Base-by-base conservation (phyloP, 2,329 filamentous ascomycete genomes). In the Fusarium sp. region DNA sequence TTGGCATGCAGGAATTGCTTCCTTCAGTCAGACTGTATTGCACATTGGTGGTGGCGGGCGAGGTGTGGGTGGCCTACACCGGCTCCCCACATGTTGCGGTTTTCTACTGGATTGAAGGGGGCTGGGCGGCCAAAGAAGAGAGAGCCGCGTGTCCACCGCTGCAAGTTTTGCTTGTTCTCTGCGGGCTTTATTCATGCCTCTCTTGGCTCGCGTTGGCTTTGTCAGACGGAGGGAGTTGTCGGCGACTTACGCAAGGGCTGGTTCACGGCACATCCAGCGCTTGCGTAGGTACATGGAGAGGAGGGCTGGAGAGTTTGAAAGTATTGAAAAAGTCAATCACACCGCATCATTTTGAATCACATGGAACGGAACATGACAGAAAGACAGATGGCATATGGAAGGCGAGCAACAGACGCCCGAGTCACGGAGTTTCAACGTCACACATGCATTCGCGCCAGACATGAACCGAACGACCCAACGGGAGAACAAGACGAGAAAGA, bases 401-500 rank as follows among this genome's bases (percentile, higher is more conserved):
- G 27, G 58, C 67, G 45, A 42, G 31, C 35, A 63, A 64, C 58
- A 56, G 65, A 38, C 47, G 65, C 40, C 50, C 38, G 63, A 70
- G 60, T 75, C 42, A 33, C 42, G 47, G 61, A 75, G 52, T 70
- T 50, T 68, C 52, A 65, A 35, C 66, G 69, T 73, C 71, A 71
- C 71, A 54, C 71, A 74, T 74, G 71, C 71, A 71, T 74, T 74
- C 68, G 71, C 64, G 71, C 57, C 71, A 74, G 14, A 68, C 45
- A 33, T 54, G 52, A 63, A 29, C 57, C 68, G 64, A 65, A 68
- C 40, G 52, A 61, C 56, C 57, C 45, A 74, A 68, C 71, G 59
- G 63, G 65, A 74, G 65, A 72, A 69, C 52, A 36, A 50, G 40
- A 52, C 31, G 47, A 73, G 65, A 66, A 75, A 73, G 62, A 73